Evolutionary conservation across 192 early-diverging fungal genomes (phyloP), one percentile per base, ranked within the genome.

Genomic region (Backusella tarrabulga): DNA sequence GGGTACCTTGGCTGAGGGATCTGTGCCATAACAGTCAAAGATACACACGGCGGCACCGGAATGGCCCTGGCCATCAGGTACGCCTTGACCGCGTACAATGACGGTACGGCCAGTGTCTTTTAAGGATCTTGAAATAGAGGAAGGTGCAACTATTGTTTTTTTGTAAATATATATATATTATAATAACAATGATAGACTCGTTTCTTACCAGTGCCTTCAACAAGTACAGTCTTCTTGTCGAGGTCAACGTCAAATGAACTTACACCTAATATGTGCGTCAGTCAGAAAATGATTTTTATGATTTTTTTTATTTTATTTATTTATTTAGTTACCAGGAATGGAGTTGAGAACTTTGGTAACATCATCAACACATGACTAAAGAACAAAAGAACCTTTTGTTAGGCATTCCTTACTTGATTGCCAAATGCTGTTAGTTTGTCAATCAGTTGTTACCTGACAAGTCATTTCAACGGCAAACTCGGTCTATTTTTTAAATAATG

Each of bases 31-130:
- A 71, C 85, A 86, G 71, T 97, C 94, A 69, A 97, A 92, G 36
- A 97, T 97, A 76, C 95, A 96, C 6, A 97, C 96, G 21, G 96
- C 96, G 0, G 95, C 95, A 38, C 93, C 94, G 52, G 91, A 85
- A 74, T 94, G 91, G 7, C 66, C 68, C 34, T 75, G 83, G 66
- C 85, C 90, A 68, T 86, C 82, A 38, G 89, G 80, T 29, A 89
- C 85, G 9, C 93, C 92, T 52, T 92, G 88, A 21, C 96, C 96
- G 26, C 93, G 90, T 9, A 97, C 87, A 46, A 97, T 91, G 0
- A 92, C 91, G 12, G 85, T 85, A 63, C 92, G 90, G 0, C 94
- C 94, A 15, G 93, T 91, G n/a, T 85, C 75, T 71, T 91, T 91
- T 67, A 97, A 82, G 19, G 88, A 83, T 6, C 81, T 79, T 34